Conservation (phyloP, 2,329 filamentous ascomycete species). For the Aspergillus awamori region DNA sequence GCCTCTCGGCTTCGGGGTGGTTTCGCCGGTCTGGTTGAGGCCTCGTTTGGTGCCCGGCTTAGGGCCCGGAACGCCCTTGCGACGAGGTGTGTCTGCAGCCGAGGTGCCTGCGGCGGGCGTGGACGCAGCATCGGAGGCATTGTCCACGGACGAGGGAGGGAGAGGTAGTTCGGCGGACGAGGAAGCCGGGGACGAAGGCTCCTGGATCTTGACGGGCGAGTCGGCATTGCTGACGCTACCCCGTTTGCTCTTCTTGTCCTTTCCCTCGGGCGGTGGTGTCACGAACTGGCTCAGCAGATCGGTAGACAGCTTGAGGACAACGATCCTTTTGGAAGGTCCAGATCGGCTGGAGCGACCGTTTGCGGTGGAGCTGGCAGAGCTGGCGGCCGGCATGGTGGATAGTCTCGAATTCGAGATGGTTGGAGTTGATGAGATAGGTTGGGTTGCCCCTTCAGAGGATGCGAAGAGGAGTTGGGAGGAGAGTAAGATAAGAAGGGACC, state of each 20-base stretch:
- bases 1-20: constrained; percentile 69
- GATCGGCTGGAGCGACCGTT: constrained; percentile 42
- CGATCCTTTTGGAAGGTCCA: constrained; percentile 33
- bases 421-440: neutral
- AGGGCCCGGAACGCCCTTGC: constrained; percentile 73
- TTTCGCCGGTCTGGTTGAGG: constrained; percentile 59
- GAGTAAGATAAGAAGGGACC: neutral
- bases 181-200: constrained; percentile 42
- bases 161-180: constrained; percentile 37
- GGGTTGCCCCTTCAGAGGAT: neutral
- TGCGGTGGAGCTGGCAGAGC: constrained; percentile 31
- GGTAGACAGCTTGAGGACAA: constrained; percentile 46
- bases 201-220: constrained; percentile 30
- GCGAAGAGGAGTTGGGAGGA: neutral
- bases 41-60: constrained; percentile 66
- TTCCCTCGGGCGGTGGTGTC: constrained; percentile 24
- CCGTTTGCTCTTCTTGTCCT: constrained; percentile 25
- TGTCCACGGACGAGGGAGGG: constrained; percentile 45
- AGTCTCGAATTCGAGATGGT: neutral
- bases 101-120: constrained; percentile 46
- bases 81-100: constrained; percentile 60
- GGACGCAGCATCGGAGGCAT: constrained; percentile 44
- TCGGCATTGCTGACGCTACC: constrained; percentile 19
- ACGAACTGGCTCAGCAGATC: constrained; percentile 41
- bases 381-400: constrained; percentile 29